Evolutionary conservation across 2,329 filamentous ascomycete species (phyloP), one percentile per base, ranked within the genome.

Genomic region (Ustulina deusta): DNA sequence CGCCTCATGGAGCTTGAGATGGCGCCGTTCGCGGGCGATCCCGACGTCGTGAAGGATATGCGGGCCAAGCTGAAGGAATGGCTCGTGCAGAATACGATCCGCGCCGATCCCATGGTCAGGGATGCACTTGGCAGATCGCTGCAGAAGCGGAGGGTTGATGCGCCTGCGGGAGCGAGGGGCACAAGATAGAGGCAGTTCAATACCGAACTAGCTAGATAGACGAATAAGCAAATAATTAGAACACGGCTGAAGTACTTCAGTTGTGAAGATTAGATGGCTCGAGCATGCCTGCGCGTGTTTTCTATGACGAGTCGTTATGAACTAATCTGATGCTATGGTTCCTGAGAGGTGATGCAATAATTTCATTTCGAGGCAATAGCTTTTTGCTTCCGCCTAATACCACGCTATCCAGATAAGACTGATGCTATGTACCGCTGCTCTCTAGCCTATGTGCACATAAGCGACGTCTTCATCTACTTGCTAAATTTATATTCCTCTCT

Each of bases 1-100:
- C 85, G 91, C 62, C 79, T 97, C 68, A 81, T 97, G 77, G 89
- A 91, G 54, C 84, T 97, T 78, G 93, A 97, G 75, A 86, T 94
- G 79, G 89, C 89, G 60, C 95, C 95, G 0, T 97, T 94, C 79
- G 88, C 85, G 58, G 90, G 90, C n/a, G 91, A 97, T 75, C 81
- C 86, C 40, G 85, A 87, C 68, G 84, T 84, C n/a, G 82, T 91
- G 54, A 83, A 83, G 51, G 89, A 88, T 66, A 81, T 97, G 75
- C 87, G 89, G 69, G 85, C 86, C 46, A 92, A 91, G 74, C 87
- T 97, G 81, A 92, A 90, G 80, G 93, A 96, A 75, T 97, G 93
- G 86, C 83, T 98, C 73, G 89, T 97, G 58, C 90, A 97, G 78
- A 97, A 97, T 76, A 94, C 90, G 15, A 91, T 97, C 67, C 86